Percentiles rank a stretch among this genome's conserved stretches.
These are phyloP conservation scores for Silene coronaria DNA, from an alignment of 179 eudicot species.

Conservation along the genomic window DNA sequence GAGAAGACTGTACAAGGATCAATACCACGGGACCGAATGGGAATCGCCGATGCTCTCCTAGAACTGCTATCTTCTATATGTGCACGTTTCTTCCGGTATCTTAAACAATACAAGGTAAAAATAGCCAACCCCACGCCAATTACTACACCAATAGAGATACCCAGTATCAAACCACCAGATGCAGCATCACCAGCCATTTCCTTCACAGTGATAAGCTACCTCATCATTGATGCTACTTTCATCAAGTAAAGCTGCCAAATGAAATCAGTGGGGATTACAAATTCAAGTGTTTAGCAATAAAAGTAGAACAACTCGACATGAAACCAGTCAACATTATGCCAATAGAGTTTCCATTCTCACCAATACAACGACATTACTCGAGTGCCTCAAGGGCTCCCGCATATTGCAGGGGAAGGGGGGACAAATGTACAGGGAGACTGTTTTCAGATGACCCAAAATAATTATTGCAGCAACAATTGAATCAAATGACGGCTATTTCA, in stretches of 20 bases:
- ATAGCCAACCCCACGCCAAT: slow-evolving; percentile 72
- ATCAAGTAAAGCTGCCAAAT: slow-evolving; percentile 39
- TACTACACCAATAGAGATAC: slow-evolving; percentile 86
- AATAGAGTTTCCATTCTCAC: not conserved
- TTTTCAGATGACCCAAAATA: too few species aligned
- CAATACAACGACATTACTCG: not conserved
- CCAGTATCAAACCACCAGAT: slow-evolving; percentile 58
- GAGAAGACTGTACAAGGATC: slow-evolving; percentile 69
- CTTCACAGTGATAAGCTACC: slow-evolving; percentile 14
- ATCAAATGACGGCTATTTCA: too few species aligned
- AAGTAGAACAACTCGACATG: not conserved
- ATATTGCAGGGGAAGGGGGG: not conserved
- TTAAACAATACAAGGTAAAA: slow-evolving; percentile 50
- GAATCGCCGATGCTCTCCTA: slow-evolving; percentile 62
- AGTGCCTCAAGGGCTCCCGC: not conserved
- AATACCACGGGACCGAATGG: slow-evolving; percentile 71
- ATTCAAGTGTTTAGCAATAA: not conserved
- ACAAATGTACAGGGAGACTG: too few species aligned
- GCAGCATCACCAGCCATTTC: slow-evolving; percentile 54
- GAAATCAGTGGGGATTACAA: not conserved
- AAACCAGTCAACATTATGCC: not conserved
- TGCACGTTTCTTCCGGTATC: slow-evolving; percentile 54
- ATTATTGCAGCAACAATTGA: too few species aligned
- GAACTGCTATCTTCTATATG: slow-evolving; percentile 73
- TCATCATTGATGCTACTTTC: slow-evolving; percentile 29